Evolutionary conservation across 2,329 filamentous ascomycete genomes (phyloP), one percentile per base, ranked within the genome.

Genomic region (Endoconidiophora laricicola): DNA sequence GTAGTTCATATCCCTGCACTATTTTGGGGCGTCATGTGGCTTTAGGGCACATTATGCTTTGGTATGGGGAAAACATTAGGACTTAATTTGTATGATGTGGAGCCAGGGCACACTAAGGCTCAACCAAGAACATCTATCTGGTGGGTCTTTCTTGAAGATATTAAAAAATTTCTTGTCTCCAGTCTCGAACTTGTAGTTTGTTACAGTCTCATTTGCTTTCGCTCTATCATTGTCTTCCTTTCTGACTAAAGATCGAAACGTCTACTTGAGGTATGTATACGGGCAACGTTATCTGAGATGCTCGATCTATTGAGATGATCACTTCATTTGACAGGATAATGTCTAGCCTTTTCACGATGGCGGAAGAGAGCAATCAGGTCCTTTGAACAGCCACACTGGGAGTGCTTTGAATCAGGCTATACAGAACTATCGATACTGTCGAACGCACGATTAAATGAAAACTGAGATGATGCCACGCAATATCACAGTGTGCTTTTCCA

Each of bases 351-450:
- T 63, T 66, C 62, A 67, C 64, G 63, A 72, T 72, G 74, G 73
- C 73, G 63, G 72, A 66, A 70, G 71, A 70, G 70, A 74, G 72
- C 73, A 80, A 79, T 81, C 76, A 67, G 58, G 44, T 20, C 58
- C 60, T 63, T 60, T 55, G 56, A 56, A 56, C 58, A 58, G 52
- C 52, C 53, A 38, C 48, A 44, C 48, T 23, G 29, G 29, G 29
- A 12, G 29, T 33, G 6, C 29, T 33, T 12, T 29, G 29, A 12
- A 33, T 9, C 12, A 33, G 29, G 29, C 29, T 33, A 33, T 12
- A 9, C 29, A 12, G 16, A 18, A 18, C 2, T 18, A 18, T 18
- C 16, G 16, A 18, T 18, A 18, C 16, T 18, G 16, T 18, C 16
- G 16, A 18, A 18, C 16, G 16, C 16, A 18, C 16, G 16, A 18